Evolutionary conservation across 805 yeast species (phyloP).

Genomic region (Candida khao-thaluensis): DNA sequence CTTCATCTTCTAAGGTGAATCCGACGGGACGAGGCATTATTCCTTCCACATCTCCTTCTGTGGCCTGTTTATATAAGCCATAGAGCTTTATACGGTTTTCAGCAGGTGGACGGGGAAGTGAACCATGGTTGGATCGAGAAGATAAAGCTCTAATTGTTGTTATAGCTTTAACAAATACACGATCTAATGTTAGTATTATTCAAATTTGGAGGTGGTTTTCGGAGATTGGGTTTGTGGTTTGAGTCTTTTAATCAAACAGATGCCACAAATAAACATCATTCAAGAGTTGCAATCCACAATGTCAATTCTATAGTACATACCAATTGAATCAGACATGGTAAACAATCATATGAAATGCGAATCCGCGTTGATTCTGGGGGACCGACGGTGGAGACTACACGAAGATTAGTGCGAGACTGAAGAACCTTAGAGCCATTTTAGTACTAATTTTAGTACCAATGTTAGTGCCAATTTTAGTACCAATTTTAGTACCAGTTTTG

Average conservation of each 20-base stretch:
- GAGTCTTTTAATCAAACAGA: too few relatives aligned
- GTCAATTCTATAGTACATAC: too few relatives aligned
- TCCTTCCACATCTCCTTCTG: constrained; percentile 78
- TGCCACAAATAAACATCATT: too few relatives aligned
- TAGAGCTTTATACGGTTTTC: constrained; percentile 66
- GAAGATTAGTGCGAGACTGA: too few relatives aligned
- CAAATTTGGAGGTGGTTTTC: too few relatives aligned
- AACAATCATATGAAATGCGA: constrained; percentile 8
- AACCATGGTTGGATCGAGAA: constrained; percentile 57
- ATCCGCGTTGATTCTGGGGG: constrained; percentile 2
- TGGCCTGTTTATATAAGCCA: constrained; percentile 86
- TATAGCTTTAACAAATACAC: constrained; percentile 80
- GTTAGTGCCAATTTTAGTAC: too few relatives aligned
- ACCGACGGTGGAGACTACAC: too few relatives aligned
- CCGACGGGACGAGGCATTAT: constrained; percentile 68
- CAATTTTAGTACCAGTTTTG: too few relatives aligned
- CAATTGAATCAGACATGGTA: constrained; percentile 19
- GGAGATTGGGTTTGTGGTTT: too few relatives aligned
- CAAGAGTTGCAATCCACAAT: too few relatives aligned
- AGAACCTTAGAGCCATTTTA: too few relatives aligned
- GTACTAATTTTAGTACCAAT: too few relatives aligned
- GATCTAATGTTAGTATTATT: constrained; percentile 45
- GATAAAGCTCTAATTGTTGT: constrained; percentile 74
- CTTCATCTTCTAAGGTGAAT: constrained; percentile 57
- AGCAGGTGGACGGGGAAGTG: constrained; percentile 75